These are phyloP conservation scores for Mallotus nudiflorus DNA, from an alignment of 345 rosid species.

Conservation along the genomic window DNA sequence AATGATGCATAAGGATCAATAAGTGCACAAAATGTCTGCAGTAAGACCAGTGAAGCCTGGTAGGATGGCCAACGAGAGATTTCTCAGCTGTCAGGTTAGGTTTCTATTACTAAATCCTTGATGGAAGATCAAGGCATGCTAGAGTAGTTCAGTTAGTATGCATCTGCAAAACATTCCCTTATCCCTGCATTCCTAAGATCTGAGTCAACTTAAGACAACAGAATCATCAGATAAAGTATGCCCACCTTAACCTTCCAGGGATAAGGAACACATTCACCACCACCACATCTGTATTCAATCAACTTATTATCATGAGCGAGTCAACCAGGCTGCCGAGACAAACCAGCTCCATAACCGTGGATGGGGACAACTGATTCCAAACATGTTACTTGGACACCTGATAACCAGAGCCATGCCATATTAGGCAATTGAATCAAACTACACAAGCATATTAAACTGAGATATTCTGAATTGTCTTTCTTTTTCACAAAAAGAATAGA, in stretches of 20 bases:
- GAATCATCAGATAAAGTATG: conserved; percentile 83
- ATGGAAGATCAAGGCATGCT: not conserved
- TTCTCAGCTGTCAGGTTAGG: too few species aligned
- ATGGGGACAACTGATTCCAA: conserved; percentile 49
- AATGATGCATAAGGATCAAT: not conserved
- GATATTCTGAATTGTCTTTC: conserved; percentile 7
- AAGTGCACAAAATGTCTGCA: not conserved
- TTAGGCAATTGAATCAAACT: conserved; percentile 29
- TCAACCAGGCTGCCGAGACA: conserved; percentile 85
- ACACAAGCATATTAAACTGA: conserved; percentile 19
- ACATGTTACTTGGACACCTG: conserved; percentile 50
- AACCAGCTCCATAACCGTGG: conserved; percentile 89
- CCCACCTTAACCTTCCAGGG: conserved; percentile 99
- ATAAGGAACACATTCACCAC: conserved; percentile 69
- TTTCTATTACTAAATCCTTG: too few species aligned
- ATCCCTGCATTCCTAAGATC: conserved; percentile 90
- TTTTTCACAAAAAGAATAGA: not conserved
- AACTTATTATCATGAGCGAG: conserved; percentile 49
- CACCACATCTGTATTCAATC: conserved; percentile 43
- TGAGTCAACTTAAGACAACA: conserved; percentile 67
- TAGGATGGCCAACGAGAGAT: not conserved
- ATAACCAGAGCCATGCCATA: conserved; percentile 33
- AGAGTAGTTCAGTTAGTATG: not conserved
- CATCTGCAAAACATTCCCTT: conserved; percentile 47
- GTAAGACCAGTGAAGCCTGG: conserved; percentile 5